These are phyloP conservation scores for Amoebophrya sp. DNA, from an alignment of 169 alveolate species.

Conservation along the genomic window DNA sequence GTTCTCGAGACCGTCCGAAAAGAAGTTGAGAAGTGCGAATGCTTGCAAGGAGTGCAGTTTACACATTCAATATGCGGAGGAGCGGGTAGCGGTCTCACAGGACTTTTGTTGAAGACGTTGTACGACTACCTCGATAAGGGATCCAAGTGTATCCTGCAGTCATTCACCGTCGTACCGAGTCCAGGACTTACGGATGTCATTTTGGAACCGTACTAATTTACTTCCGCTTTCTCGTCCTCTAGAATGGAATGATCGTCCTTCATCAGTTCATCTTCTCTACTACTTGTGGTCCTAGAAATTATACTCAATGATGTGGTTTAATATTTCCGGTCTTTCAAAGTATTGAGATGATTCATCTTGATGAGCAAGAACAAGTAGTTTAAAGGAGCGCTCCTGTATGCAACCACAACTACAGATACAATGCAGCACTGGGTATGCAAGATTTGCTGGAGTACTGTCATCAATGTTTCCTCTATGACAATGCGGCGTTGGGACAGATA, in stretches of 20 bases:
- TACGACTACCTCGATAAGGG: conserved; percentile 27
- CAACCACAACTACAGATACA: background rate
- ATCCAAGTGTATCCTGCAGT: conserved; percentile 28
- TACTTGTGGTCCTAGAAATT: too few relatives aligned
- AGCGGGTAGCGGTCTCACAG: conserved; percentile 24
- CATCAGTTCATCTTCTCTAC: too few relatives aligned
- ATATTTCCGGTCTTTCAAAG: too few relatives aligned
- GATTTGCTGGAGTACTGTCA: conserved; percentile 31
- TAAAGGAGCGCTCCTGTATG: too few relatives aligned
- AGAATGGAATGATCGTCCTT: too few relatives aligned
- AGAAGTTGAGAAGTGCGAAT: conserved; percentile 35
- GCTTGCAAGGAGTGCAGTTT: conserved; percentile 31
- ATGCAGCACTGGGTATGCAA: conserved; percentile 26
- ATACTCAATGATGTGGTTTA: too few relatives aligned
- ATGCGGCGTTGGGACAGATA: conserved; percentile 13
- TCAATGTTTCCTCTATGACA: conserved; percentile 34
- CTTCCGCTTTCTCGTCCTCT: background rate
- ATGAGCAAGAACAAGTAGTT: too few relatives aligned
- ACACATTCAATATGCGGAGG: conserved; percentile 26
- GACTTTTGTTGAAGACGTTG: conserved; percentile 24
- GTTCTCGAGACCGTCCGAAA: background rate
- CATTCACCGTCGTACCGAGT: conserved; percentile 26
- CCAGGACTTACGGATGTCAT: background rate
- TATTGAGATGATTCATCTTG: too few relatives aligned
- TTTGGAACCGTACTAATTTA: background rate